Evolutionary conservation across 306 rosid species (phyloP).

Genomic region (Corylus americana): DNA sequence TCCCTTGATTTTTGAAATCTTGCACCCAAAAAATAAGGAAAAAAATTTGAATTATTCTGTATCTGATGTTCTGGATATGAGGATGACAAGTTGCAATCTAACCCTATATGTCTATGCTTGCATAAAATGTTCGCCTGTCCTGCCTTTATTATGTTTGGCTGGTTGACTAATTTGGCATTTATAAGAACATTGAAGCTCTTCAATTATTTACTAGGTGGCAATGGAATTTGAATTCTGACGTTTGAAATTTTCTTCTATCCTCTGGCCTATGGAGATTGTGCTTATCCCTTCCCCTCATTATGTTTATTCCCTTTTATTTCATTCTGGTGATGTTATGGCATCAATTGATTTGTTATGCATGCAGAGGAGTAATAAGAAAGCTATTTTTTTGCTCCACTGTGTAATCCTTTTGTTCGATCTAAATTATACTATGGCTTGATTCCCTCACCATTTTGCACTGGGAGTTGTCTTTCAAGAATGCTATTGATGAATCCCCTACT

Average conservation of each 20-base stretch:
- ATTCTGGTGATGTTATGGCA: background rate
- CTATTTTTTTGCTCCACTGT: background rate
- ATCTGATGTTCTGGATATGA: background rate
- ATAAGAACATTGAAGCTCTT: background rate
- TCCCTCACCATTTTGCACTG: conserved; percentile 19
- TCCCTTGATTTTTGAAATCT: background rate
- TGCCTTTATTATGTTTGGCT: background rate
- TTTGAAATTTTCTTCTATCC: background rate
- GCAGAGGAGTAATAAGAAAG: background rate
- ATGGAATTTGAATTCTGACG: background rate
- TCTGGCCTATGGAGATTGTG: background rate
- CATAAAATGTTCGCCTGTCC: background rate
- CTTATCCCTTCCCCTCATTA: background rate
- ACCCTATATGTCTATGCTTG: background rate
- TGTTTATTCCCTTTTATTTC: background rate
- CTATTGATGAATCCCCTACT: conserved; percentile 41
- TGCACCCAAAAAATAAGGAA: background rate
- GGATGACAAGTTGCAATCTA: background rate
- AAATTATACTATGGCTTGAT: background rate
- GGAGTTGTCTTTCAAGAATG: conserved; percentile 13
- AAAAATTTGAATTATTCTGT: background rate
- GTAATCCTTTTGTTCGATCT: background rate
- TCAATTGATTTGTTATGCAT: background rate
- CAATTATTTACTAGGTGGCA: background rate
- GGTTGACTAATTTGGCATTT: background rate